These are phyloP conservation scores for Tephrocybe sp. DNA, from an alignment of 768 basidiomycete genomes.

Conservation along the genomic window DNA sequence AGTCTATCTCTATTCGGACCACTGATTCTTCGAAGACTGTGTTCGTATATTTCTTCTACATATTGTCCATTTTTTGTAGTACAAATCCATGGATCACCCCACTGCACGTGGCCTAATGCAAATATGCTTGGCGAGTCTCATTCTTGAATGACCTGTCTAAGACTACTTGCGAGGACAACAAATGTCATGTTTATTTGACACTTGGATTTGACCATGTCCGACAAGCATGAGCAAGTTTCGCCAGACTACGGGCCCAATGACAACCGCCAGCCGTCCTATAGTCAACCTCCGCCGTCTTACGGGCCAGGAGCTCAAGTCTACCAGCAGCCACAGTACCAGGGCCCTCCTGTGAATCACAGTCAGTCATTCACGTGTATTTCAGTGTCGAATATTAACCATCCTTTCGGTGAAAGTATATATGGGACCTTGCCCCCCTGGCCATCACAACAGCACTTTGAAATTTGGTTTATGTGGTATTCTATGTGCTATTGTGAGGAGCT, in stretches of 20 bases:
- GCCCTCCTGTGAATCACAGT: conserved; percentile 6
- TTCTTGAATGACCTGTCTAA: conserved; percentile 1
- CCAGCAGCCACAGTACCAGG: conserved; percentile 11
- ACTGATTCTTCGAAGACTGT: too few species aligned
- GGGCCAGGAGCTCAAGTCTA: neutral
- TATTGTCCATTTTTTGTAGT: too few species aligned
- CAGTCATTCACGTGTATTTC: neutral
- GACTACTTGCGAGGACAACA: neutral
- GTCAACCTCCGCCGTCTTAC: conserved; percentile 1
- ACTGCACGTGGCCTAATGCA: too few species aligned
- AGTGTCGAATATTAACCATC: neutral
- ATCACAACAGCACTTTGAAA: conserved; percentile 21
- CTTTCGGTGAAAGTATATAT: conserved; percentile 14
- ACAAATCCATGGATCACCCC: too few species aligned
- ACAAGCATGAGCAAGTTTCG: conserved; percentile 10
- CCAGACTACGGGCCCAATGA: conserved; percentile 6
- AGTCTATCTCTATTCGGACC: too few species aligned
- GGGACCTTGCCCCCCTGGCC: conserved; percentile 24
- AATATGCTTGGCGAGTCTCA: too few species aligned
- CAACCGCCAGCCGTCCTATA: neutral
- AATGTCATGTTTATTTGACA: neutral
- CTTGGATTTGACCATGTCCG: conserved; percentile 7
- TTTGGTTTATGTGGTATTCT: conserved; percentile 31
- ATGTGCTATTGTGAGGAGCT: conserved; percentile 22
- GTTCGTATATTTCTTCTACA: too few species aligned